Evolutionary conservation across 2,329 filamentous ascomycete species (phyloP), one percentile per base, ranked within the genome.

Genomic region (Setomelanomma holmii): DNA sequence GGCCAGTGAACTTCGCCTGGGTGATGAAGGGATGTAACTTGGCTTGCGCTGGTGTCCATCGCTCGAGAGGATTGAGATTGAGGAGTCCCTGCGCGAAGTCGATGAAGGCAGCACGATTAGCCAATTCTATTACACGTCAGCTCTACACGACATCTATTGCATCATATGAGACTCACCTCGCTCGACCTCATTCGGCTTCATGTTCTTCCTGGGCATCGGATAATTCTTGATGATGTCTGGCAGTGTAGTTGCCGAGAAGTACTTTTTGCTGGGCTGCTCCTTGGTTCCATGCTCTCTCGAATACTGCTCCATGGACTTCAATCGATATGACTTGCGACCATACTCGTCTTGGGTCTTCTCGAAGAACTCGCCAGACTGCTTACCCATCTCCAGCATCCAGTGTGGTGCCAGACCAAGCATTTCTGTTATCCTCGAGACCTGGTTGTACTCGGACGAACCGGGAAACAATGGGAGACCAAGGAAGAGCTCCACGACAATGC

Each of bases 361-460:
- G 68, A 96, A 99, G 74, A 99, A 99, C 66, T 98, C 93, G 39
- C 91, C 91, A 1, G 93, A 91, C 75, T 99, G 95, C 77, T 99
- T 99, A 66, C 95, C 95, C 84, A 96, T 96, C 73, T 99, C 95
- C 50, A 99, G 84, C 95, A 99, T 99, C 95, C 95, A 99, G 60
- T 92, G 96, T 33, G 92, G 93, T 1, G 95, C 93, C 61, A 96
- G 88, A 10, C 95, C 95, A 7, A 99, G 84, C 95, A 99, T 99
- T 77, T 99, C 95, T 19, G 95, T 93, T 59, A 99, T 99, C 46
- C 95, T 85, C 22, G 93, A 93, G 16, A 99, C 93, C 75, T 99
- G 95, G 67, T 99, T 99, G 77, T 99, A 99, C 75, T 99, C 95
- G 2, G 95, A 99, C 0, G 93, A 98, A 22, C 95, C 95, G 6